Percentiles rank a stretch among this genome's conserved stretches.
phyloP scores from a whole-genome alignment of 2,329 filamentous ascomycete species.

The Diaporthe aspalathi region DNA sequence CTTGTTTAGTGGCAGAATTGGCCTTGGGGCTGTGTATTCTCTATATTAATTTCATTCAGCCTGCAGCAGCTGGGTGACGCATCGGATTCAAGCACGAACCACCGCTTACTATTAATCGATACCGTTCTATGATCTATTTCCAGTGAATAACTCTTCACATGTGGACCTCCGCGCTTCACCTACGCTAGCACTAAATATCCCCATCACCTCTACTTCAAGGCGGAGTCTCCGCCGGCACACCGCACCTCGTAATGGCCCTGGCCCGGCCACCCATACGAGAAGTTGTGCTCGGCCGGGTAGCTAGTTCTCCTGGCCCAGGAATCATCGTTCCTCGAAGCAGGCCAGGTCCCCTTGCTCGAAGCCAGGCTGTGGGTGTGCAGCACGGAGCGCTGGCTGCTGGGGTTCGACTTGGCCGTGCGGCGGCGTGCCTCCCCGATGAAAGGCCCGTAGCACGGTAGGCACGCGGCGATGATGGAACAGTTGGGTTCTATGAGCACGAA shows the following conservation, averaged over 20 bases:
- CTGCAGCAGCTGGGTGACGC: too few species aligned
- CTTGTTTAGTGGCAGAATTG: too few species aligned
- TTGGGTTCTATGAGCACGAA: conserved; percentile 19
- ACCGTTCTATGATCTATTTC: too few species aligned
- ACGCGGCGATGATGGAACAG: conserved; percentile 24
- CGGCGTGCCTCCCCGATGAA: background rate
- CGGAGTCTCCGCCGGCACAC: background rate
- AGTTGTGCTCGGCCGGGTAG: background rate
- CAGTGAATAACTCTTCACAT: too few species aligned
- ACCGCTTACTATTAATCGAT: too few species aligned
- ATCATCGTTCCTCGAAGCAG: too few species aligned
- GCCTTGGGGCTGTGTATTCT: too few species aligned
- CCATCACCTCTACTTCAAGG: too few species aligned
- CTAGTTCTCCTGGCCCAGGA: background rate
- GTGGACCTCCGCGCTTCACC: too few species aligned
- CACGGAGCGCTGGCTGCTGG: background rate
- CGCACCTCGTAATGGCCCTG: background rate
- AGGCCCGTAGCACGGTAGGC: conserved; percentile 15
- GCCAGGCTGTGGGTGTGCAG: background rate
- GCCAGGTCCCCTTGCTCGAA: background rate
- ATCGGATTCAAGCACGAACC: too few species aligned
- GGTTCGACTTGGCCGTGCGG: background rate
- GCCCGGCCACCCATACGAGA: background rate
- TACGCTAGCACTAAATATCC: too few species aligned
- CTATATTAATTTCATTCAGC: too few species aligned